phyloP scores from a whole-genome alignment of 768 basidiomycete species.

The Kwoniella heveanensis region DNA sequence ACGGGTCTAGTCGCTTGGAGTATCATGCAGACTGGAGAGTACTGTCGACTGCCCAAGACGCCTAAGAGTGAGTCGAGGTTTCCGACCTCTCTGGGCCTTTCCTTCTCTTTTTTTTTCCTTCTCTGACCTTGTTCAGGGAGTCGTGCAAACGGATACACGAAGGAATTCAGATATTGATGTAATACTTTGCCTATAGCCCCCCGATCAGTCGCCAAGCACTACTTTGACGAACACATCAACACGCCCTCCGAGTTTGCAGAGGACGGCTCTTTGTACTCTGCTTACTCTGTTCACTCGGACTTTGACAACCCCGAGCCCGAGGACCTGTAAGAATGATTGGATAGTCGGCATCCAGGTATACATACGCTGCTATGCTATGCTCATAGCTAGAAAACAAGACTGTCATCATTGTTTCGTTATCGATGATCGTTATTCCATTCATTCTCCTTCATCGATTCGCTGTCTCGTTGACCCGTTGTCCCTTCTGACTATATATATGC shows the following conservation, averaged over 20 bases:
- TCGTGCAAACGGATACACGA: too few species aligned
- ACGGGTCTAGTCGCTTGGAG: constrained; percentile 59
- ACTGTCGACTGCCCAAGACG: constrained; percentile 87
- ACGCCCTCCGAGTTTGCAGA: constrained; percentile 48
- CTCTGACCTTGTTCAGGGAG: too few species aligned
- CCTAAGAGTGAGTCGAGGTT: constrained; percentile 72
- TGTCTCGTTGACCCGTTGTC: not conserved
- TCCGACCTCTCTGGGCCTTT: too few species aligned
- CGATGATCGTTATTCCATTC: not conserved
- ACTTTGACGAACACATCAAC: constrained; percentile 73
- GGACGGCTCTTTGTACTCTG: constrained; percentile 48
- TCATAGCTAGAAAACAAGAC: not conserved
- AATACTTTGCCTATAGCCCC: constrained; percentile 64
- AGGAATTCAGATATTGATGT: too few species aligned
- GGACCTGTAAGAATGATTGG: constrained; percentile 37
- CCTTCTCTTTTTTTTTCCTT: too few species aligned
- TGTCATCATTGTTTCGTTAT: not conserved
- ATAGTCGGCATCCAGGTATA: too few species aligned
- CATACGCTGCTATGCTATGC: too few species aligned
- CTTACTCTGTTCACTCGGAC: constrained; percentile 47
- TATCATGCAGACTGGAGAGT: constrained; percentile 73
- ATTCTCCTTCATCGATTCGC: not conserved
- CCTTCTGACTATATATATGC: not conserved
- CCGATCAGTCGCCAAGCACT: constrained; percentile 80
- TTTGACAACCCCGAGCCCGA: constrained; percentile 54